Base-by-base conservation (phyloP, 2,329 filamentous ascomycete genomes). In the Xylariaceae sp. region DNA sequence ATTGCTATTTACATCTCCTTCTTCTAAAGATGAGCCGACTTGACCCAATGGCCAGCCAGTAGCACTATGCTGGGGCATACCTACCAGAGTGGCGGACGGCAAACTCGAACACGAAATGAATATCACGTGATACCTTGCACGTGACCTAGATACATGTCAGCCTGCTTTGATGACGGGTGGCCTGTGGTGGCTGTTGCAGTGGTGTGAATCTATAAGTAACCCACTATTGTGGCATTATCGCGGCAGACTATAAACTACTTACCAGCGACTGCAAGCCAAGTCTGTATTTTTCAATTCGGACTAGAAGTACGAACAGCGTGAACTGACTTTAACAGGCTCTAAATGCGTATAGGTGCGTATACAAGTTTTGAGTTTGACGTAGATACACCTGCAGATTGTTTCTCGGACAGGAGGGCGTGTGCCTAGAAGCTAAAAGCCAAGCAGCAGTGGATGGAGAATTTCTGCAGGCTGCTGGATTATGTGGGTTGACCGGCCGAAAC, bases 401-500 rank as follows among this genome's bases (percentile, higher is more conserved):
- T n/a, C n/a, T n/a, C n/a, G 15, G 16, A 50, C 27, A 30, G 23
- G 0, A 8, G 30, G 50, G 54, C 32, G 61, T 61, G 55, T 59
- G 57, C 42, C 53, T 61, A 58, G 40, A 47, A 58, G 50, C 53
- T 36, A 21, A 36, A 10, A 16, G 39, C 13, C 24, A 11, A 24
- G 11, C 29, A 29, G 20, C 41, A 36, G 10, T 27, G 49, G 39
- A 35, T 29, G 26, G 6, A 27, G 6, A 27, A 27, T 46, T n/a
- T 42, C 36, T 47, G 47, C 47, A 49, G 41, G 37, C 13, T 40
- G 7, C 18, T 8, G 27, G 27, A 8, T 7, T n/a, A n/a, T n/a
- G 20, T 43, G 44, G 21, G 36, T 36, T 53, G 40, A 55, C 58
- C 53, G 35, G 44, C 62, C 58, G 49, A 62, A 60, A 64, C 36